Percentiles rank a stretch among this genome's conserved stretches.
Conservation (phyloP, 371 early-diverging fungal genomes). For the Coemansia sp. region DNA sequence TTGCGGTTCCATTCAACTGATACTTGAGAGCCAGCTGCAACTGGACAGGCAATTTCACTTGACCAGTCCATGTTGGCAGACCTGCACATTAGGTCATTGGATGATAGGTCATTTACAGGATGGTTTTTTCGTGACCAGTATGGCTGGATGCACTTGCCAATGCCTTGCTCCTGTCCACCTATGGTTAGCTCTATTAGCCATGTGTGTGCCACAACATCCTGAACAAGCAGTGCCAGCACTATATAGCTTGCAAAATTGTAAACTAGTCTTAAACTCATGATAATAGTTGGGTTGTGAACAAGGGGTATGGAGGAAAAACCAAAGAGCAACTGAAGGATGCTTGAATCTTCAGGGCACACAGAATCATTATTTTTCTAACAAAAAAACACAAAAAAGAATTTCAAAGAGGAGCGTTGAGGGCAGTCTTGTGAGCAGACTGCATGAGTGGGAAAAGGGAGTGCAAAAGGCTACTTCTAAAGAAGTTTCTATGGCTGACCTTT, state of each 20-base stretch:
- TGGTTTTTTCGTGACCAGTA: constrained; percentile 3
- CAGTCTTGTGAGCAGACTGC: background rate
- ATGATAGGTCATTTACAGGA: constrained; percentile 6
- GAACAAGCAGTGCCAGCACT: constrained; percentile 1
- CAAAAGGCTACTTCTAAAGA: background rate
- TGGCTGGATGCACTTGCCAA: constrained; percentile 14
- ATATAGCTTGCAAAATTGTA: background rate
- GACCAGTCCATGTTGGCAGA: background rate
- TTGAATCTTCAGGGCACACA: too few species aligned
- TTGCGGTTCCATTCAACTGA: constrained; percentile 23
- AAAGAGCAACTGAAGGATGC: too few species aligned
- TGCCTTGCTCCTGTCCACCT: background rate
- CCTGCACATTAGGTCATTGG: constrained; percentile 20
- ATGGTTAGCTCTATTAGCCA: constrained; percentile 3
- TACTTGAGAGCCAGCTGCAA: constrained; percentile 22
- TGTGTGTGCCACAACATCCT: constrained; percentile 9
- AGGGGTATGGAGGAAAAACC: too few species aligned
- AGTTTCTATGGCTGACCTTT: too few species aligned
- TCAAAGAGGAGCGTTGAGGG: background rate
- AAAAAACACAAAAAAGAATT: background rate
- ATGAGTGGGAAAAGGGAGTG: background rate
- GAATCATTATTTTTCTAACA: background rate
- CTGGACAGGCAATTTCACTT: constrained; percentile 10
- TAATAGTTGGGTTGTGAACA: too few species aligned
- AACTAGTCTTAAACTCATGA: background rate